Conservation (phyloP, 257 asterid genomes). For the Echites panduratus region DNA sequence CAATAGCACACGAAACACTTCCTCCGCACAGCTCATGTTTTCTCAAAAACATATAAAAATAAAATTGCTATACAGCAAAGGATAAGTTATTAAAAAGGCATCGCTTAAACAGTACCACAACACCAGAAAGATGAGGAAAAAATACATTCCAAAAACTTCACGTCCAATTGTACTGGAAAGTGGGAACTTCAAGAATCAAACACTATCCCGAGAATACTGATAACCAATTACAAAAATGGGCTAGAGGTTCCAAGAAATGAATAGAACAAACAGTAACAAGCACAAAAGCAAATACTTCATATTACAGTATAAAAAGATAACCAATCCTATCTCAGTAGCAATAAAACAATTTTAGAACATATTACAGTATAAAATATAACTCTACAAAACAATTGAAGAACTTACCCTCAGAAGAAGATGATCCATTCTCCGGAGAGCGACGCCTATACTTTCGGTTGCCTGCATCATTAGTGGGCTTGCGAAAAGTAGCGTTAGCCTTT, state of each 20-base stretch:
- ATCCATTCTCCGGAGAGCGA: constrained; percentile 62
- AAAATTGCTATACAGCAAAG: too few species aligned
- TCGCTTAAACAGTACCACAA: background rate
- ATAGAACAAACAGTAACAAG: background rate
- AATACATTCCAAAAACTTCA: background rate
- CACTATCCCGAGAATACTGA: background rate
- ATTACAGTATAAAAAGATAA: too few species aligned
- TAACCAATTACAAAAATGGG: background rate
- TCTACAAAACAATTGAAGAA: background rate
- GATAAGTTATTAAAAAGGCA: background rate
- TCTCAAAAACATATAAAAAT: background rate
- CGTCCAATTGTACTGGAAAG: background rate
- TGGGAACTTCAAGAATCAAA: background rate
- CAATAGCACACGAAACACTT: background rate
- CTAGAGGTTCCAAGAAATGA: background rate
- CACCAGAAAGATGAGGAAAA: background rate
- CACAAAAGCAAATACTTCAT: background rate
- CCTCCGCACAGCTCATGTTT: background rate
- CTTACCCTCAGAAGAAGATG: constrained; percentile 65
- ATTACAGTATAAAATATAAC: too few species aligned
- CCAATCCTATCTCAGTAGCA: background rate
- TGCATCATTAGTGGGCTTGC: constrained; percentile 72
- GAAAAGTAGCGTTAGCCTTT: constrained; percentile 55
- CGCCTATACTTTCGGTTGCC: constrained; percentile 78
- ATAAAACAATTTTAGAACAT: too few species aligned